Percentiles rank a stretch among this genome's conserved stretches.
These are phyloP conservation scores for Aspergillus hancockii DNA, from an alignment of 495 filamentous ascomycete genomes.

Conservation along the genomic window DNA sequence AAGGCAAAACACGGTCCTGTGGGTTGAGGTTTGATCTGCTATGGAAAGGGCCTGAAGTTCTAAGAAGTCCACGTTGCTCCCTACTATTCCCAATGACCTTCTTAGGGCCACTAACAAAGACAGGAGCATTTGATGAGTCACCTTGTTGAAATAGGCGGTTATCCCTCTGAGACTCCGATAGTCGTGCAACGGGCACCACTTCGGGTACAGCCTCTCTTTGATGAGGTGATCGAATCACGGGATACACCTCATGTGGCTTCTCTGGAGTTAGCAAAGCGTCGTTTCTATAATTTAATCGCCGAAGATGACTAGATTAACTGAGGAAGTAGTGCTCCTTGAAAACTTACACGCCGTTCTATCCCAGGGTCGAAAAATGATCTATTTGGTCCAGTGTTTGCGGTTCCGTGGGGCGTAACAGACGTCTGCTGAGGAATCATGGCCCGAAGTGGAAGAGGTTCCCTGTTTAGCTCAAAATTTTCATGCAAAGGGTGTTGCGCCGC, in stretches of 20 bases:
- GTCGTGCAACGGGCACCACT: constrained; percentile 21
- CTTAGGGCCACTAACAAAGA: constrained; percentile 42
- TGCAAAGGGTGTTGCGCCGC: constrained; percentile 22
- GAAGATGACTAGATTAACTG: constrained; percentile 8
- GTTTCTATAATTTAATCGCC: constrained; percentile 21
- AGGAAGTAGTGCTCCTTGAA: neutral
- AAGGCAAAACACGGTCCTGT: constrained; percentile 40
- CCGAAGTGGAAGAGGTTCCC: constrained; percentile 18
- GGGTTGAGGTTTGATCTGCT: constrained; percentile 21
- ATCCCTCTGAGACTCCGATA: constrained; percentile 18
- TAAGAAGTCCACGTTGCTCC: constrained; percentile 21
- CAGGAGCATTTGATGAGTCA: constrained; percentile 30
- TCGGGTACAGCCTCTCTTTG: constrained; percentile 23
- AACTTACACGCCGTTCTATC: constrained; percentile 25
- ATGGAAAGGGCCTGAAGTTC: constrained; percentile 18
- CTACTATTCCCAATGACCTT: constrained; percentile 22
- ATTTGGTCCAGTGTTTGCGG: constrained; percentile 16
- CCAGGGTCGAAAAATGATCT: constrained; percentile 8
- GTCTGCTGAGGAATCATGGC: constrained; percentile 10
- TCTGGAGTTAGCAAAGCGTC: constrained; percentile 31
- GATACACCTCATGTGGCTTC: constrained; percentile 28
- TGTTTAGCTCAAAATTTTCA: constrained; percentile 16
- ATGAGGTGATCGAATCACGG: constrained; percentile 20
- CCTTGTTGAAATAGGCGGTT: constrained; percentile 19
- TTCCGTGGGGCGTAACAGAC: constrained; percentile 19